A percentile compares a stretch with the other conserved stretches of the same genome.
These are phyloP conservation scores for Ophiocordyceps camponoti-leonardi DNA, from an alignment of 2,329 filamentous ascomycete genomes.

Conservation along the genomic window DNA sequence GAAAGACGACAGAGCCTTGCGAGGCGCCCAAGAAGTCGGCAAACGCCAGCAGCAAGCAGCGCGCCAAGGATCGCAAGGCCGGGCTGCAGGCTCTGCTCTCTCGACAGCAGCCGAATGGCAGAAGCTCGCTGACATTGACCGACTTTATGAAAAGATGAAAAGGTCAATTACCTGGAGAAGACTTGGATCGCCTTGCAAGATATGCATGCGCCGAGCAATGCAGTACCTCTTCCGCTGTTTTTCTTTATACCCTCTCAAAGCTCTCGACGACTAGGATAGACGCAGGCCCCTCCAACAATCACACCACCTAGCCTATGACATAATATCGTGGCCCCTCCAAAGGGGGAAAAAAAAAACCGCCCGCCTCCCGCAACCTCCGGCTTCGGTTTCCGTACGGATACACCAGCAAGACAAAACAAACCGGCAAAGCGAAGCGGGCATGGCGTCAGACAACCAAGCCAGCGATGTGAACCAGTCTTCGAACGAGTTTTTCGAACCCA, in stretches of 20 bases:
- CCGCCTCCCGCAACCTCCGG: constrained; percentile 6
- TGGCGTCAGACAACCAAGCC: constrained; percentile 15
- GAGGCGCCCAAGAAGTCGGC: constrained; percentile 15
- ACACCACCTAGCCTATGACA: background rate
- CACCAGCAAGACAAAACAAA: background rate
- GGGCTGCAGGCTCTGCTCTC: constrained; percentile 48
- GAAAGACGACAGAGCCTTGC: constrained; percentile 1
- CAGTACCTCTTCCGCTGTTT: background rate
- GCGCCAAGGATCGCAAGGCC: constrained; percentile 46
- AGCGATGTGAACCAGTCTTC: constrained; percentile 18
- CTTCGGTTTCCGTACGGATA: background rate
- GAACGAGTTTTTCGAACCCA: constrained; percentile 42
- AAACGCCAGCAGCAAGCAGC: constrained; percentile 46
- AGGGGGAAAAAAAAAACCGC: constrained; percentile 2
- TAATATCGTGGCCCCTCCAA: constrained; percentile 1
- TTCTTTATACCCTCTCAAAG: background rate
- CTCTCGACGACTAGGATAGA: background rate
- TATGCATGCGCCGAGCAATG: too few species aligned
- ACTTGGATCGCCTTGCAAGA: too few species aligned
- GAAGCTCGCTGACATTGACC: constrained; percentile 30
- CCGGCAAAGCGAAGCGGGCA: background rate
- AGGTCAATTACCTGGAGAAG: background rate
- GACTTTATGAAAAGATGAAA: constrained; percentile 32
- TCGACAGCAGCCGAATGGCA: constrained; percentile 27
- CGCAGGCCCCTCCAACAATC: background rate